Base-by-base conservation (phyloP, 2,329 filamentous ascomycete genomes). In the Epichloe hybrida region DNA sequence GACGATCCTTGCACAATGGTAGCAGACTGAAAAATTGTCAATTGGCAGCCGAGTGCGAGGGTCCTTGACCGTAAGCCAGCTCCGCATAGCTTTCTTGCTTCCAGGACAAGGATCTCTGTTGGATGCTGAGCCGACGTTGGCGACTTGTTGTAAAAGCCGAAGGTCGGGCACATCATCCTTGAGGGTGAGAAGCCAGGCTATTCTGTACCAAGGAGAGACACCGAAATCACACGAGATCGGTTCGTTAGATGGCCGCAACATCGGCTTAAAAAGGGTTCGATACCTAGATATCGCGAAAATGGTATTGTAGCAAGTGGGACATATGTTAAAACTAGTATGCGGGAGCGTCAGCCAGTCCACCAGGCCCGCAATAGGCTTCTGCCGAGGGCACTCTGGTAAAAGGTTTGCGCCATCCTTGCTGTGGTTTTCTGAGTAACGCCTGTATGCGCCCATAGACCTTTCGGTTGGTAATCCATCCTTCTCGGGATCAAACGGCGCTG, bases 331-430 rank as follows among this genome's bases (percentile, higher is more conserved):
- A 12, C 81, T 76, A 54, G 82, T 78, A 13, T 80, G 79, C 4
- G 80, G 79, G 4, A 96, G 72, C 0, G 84, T 90, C 54, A 89
- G 81, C 87, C 90, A 96, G 60, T 93, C 88, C 54, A 83, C 72
- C 54, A 82, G 76, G 2, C 82, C 81, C 9, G 76, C 69, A 12
- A 80, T 75, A 11, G 79, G 77, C 4, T 74, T 69, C 39, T 76
- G 79, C 53, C 87, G 76, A 6, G 83, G 83, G 58, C 90, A 95
- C 3, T 81, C 74, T 3, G 85, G 79, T 13, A 90, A 72, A 21
- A 6, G 74, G 50, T 50, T 59, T 50, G 41, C 34, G 13, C 45
- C 50, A 31, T 54, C 53, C 42, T 34, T 57, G 41, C 58, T 59
- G 34, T 55, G 53, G 42, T 61, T 62, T 53, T 83, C 75, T 0